phyloP scores from a whole-genome alignment of 2,329 filamentous ascomycete species.

The Fusarium bulbicola region DNA sequence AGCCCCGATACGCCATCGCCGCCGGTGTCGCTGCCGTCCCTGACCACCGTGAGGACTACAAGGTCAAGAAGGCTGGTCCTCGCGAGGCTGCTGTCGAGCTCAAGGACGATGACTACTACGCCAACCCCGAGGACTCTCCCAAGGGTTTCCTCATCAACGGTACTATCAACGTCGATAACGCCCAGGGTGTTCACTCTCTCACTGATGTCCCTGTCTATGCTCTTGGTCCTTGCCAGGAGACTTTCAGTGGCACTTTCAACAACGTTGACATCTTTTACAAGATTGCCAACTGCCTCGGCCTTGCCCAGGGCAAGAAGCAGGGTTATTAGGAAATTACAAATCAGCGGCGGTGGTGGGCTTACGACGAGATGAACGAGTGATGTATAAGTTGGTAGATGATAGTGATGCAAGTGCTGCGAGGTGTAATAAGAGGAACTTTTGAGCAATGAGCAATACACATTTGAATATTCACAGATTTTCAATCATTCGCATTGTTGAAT shows the following conservation, averaged over 20 bases:
- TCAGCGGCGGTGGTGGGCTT: conserved; percentile 16
- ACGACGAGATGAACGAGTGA: conserved; percentile 32
- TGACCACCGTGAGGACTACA: conserved; percentile 80
- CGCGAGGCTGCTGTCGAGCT: conserved; percentile 67
- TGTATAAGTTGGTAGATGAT: conserved; percentile 21
- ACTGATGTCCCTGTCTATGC: conserved; percentile 84
- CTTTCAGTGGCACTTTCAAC: conserved; percentile 76
- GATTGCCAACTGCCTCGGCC: conserved; percentile 74
- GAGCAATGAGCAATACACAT: not conserved
- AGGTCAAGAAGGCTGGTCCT: conserved; percentile 72
- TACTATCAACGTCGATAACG: conserved; percentile 70
- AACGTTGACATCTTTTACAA: conserved; percentile 80
- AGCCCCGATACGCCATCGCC: conserved; percentile 83
- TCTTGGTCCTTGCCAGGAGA: conserved; percentile 79
- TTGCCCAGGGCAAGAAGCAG: conserved; percentile 48
- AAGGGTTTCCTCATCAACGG: conserved; percentile 80
- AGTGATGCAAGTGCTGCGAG: conserved; percentile 30
- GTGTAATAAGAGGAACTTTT: conserved; percentile 12
- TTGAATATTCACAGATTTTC: not conserved
- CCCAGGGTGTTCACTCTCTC: conserved; percentile 78
- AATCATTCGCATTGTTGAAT: not conserved
- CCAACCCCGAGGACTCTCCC: conserved; percentile 71
- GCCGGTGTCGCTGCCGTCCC: conserved; percentile 76
- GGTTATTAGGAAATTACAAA: conserved; percentile 33
- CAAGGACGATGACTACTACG: conserved; percentile 69